These are phyloP conservation scores for Lactarius vividus DNA, from an alignment of 768 basidiomycete genomes.

Conservation along the genomic window DNA sequence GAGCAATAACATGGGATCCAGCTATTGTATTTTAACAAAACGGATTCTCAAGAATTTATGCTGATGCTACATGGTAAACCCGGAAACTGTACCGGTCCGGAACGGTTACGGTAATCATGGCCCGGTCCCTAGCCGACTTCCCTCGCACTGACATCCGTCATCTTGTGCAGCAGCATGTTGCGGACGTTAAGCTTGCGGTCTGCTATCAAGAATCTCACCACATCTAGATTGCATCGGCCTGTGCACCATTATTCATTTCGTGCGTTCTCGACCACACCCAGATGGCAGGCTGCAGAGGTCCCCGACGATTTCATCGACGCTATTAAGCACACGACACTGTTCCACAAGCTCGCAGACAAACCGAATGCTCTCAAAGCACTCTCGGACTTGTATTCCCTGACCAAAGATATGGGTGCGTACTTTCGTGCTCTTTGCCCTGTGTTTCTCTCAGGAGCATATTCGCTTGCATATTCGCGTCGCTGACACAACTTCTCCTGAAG, in stretches of 20 bases:
- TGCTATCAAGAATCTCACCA: not conserved
- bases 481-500: slow-evolving; percentile 33
- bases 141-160: not conserved
- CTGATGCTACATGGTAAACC: too few relatives aligned
- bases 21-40: too few relatives aligned
- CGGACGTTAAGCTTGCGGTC: slow-evolving; percentile 5
- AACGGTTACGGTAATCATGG: too few relatives aligned
- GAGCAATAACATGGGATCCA: too few relatives aligned
- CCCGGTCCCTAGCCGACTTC: not conserved
- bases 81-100: too few relatives aligned
- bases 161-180: slow-evolving; percentile 1
- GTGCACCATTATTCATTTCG: not conserved
- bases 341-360: slow-evolving; percentile 47
- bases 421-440: not conserved
- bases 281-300: slow-evolving; percentile 35
- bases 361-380: slow-evolving; percentile 52
- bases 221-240: not conserved
- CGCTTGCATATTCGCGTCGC: not conserved
- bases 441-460: not conserved
- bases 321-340: slow-evolving; percentile 46
- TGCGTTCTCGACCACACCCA: slow-evolving; percentile 34
- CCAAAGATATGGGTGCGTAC: slow-evolving; percentile 48
- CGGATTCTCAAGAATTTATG: too few relatives aligned
- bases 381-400: slow-evolving; percentile 41
- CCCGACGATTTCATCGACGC: slow-evolving; percentile 38